phyloP scores from a whole-genome alignment of 2,329 filamentous ascomycete species.

The Diaporthe sp. region DNA sequence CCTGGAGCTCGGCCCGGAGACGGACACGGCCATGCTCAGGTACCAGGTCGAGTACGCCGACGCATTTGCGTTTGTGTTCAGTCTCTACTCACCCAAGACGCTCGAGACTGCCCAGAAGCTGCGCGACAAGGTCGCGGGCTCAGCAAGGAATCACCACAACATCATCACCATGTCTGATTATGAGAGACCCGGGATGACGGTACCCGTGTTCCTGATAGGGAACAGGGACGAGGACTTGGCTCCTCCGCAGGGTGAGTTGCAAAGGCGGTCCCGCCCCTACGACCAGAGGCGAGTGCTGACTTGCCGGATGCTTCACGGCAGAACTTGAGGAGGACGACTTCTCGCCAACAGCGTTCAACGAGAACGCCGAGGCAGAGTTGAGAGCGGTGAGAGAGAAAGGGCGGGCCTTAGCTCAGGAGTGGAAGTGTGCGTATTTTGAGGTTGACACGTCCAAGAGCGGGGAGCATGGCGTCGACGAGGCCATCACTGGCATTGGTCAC shows the following conservation, averaged over 20 bases:
- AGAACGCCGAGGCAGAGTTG: slow-evolving; percentile 35
- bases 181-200: slow-evolving; percentile 30
- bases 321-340: slow-evolving; percentile 32
- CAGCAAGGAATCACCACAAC: slow-evolving; percentile 36
- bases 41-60: slow-evolving; percentile 36
- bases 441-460: slow-evolving; percentile 32
- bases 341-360: slow-evolving; percentile 29
- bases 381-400: slow-evolving; percentile 33
- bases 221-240: slow-evolving; percentile 35
- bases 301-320: not conserved
- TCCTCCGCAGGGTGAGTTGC: slow-evolving; percentile 34
- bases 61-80: slow-evolving; percentile 36
- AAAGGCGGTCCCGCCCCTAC: too few relatives aligned
- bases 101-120: slow-evolving; percentile 34
- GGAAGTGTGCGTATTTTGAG: slow-evolving; percentile 35
- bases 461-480: slow-evolving; percentile 34
- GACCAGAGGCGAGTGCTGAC: slow-evolving; percentile 4
- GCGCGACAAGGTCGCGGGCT: slow-evolving; percentile 32
- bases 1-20: slow-evolving; percentile 33
- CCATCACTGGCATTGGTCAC: slow-evolving; percentile 32
- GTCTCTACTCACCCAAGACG: slow-evolving; percentile 33
- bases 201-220: slow-evolving; percentile 35
- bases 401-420: slow-evolving; percentile 31
- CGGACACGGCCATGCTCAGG: slow-evolving; percentile 35
- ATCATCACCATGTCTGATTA: slow-evolving; percentile 36